Conservation (phyloP, 768 basidiomycete species). For the Leccinellum luteum region DNA sequence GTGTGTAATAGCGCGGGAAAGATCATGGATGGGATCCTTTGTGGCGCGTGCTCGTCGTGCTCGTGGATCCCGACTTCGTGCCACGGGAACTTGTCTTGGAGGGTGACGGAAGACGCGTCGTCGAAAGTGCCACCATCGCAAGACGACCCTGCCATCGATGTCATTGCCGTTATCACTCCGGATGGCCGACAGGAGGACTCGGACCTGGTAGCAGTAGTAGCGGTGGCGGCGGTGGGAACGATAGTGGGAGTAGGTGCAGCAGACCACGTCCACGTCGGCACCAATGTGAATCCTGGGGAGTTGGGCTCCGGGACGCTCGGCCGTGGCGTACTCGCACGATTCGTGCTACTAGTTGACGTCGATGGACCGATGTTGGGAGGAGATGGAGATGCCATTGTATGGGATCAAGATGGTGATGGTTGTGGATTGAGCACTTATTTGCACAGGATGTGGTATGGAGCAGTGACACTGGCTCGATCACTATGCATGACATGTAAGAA, state of each 20-base stretch:
- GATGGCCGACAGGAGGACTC: neutral
- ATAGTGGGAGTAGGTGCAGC: neutral
- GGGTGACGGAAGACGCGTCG: slow-evolving; percentile 12
- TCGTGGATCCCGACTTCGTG: neutral
- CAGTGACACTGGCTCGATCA: neutral
- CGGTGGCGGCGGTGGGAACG: neutral
- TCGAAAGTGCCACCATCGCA: slow-evolving; percentile 2
- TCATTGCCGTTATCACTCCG: neutral
- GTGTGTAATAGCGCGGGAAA: slow-evolving; percentile 17
- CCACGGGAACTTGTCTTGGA: slow-evolving; percentile 9
- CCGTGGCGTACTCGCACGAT: neutral
- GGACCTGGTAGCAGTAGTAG: neutral
- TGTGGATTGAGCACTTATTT: neutral
- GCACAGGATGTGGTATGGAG: neutral
- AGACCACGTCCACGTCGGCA: neutral
- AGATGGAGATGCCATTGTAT: neutral
- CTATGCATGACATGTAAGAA: neutral
- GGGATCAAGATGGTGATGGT: neutral
- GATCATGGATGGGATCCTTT: slow-evolving; percentile 15
- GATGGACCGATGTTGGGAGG: neutral
- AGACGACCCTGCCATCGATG: neutral
- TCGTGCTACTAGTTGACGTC: neutral
- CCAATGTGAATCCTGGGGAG: neutral
- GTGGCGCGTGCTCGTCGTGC: neutral
- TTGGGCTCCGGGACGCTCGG: neutral